Conservation (phyloP, 176 grass and related monocot genomes). For the Chloris gayana region DNA sequence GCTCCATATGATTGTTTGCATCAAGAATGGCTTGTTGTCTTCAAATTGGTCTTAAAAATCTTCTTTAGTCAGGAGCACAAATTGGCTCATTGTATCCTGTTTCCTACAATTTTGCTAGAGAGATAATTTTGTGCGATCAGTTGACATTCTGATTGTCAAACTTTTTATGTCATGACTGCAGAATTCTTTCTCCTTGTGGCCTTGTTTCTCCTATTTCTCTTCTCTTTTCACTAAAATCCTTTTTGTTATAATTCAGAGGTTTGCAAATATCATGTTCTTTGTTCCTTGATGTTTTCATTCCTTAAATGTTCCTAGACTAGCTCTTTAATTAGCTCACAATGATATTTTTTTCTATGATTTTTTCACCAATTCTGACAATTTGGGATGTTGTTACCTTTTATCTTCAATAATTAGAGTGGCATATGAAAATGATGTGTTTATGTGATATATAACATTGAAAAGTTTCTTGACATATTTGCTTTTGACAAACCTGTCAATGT, state of each 20-base stretch:
- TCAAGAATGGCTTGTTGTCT: not conserved
- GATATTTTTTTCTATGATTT: conserved; percentile 1
- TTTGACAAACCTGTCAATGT: not conserved
- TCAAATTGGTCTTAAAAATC: not conserved
- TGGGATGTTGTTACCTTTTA: not conserved
- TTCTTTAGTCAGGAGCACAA: not conserved
- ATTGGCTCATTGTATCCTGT: not conserved
- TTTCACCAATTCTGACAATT: not conserved
- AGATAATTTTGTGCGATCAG: not conserved
- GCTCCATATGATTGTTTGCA: not conserved
- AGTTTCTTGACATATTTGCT: not conserved
- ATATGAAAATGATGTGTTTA: not conserved
- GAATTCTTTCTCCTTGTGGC: not conserved
- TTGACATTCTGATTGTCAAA: not conserved
- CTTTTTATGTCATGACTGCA: not conserved
- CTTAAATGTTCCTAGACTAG: not conserved
- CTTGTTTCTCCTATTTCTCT: not conserved
- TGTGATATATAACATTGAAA: not conserved
- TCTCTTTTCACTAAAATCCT: not conserved
- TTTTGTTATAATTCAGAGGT: not conserved
- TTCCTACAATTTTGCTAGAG: not conserved
- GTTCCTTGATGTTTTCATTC: conserved; percentile 3
- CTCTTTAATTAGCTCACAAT: not conserved
- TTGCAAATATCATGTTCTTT: not conserved
- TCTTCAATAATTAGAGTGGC: not conserved